phyloP scores from a whole-genome alignment of 2,329 filamentous ascomycete genomes.

The Plenodomus tracheiphilus region DNA sequence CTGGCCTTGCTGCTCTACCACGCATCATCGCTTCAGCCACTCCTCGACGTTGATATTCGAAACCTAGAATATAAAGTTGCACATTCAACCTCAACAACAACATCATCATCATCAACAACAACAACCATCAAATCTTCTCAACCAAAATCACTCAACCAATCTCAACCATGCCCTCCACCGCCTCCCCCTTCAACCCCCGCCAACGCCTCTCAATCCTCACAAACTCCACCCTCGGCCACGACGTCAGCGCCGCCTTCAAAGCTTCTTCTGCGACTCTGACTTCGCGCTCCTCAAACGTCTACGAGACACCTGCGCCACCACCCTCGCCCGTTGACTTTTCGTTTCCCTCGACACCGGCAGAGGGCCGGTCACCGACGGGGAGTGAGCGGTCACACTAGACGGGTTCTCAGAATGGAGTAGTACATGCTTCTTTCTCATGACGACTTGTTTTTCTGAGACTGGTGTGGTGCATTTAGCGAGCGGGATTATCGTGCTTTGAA shows the following conservation, averaged over 20 bases:
- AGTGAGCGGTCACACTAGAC: not conserved
- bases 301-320: conserved; percentile 47
- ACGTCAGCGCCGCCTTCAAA: conserved; percentile 47
- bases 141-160: conserved; percentile 3
- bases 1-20: not conserved
- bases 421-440: not conserved
- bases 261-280: conserved; percentile 30
- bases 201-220: conserved; percentile 48
- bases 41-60: not conserved
- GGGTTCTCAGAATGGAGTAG: no score
- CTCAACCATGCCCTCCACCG: conserved; percentile 33
- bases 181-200: conserved; percentile 38
- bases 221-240: conserved; percentile 46
- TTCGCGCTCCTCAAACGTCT: conserved; percentile 33
- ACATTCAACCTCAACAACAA: not conserved
- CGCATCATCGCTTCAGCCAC: not conserved
- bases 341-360: conserved; percentile 36
- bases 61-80: not conserved
- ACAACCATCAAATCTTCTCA: conserved; percentile 1
- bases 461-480: not conserved
- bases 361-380: not conserved
- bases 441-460: not conserved
- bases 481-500: not conserved
- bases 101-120: no score
- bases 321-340: conserved; percentile 48